These are phyloP conservation scores for Miscanthus lutarioriparius DNA, from an alignment of 176 grass and related monocot genomes.

Conservation along the genomic window DNA sequence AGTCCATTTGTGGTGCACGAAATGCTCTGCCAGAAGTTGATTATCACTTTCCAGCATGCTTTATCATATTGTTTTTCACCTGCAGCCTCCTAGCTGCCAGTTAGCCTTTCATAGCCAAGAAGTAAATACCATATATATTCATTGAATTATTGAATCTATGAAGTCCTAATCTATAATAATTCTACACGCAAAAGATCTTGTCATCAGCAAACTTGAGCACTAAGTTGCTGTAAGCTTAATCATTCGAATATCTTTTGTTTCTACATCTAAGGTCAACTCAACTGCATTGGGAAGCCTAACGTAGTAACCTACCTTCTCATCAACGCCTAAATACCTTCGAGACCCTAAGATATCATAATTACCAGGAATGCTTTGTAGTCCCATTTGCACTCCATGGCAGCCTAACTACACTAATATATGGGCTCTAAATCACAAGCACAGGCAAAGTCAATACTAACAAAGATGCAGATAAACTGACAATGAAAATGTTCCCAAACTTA, in stretches of 20 bases:
- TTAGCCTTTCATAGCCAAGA: neutral
- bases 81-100: neutral
- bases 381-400: neutral
- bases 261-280: constrained; percentile 13
- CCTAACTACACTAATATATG: neutral
- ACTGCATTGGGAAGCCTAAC: constrained; percentile 16
- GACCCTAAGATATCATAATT: neutral
- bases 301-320: neutral
- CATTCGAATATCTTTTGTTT: constrained; percentile 11
- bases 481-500: neutral
- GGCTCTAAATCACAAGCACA: neutral
- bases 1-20: neutral
- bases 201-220: constrained; percentile 5
- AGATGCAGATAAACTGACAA: neutral
- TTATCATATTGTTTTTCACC: neutral
- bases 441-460: neutral
- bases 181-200: neutral
- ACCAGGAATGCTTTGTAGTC: neutral
- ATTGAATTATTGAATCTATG: constrained; percentile 17
- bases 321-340: neutral
- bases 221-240: constrained; percentile 1
- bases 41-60: constrained; percentile 1
- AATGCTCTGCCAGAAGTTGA: neutral
- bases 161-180: neutral
- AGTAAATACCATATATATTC: neutral